These are phyloP conservation scores for Boletales sp. DNA, from an alignment of 768 basidiomycete species.

Conservation along the genomic window DNA sequence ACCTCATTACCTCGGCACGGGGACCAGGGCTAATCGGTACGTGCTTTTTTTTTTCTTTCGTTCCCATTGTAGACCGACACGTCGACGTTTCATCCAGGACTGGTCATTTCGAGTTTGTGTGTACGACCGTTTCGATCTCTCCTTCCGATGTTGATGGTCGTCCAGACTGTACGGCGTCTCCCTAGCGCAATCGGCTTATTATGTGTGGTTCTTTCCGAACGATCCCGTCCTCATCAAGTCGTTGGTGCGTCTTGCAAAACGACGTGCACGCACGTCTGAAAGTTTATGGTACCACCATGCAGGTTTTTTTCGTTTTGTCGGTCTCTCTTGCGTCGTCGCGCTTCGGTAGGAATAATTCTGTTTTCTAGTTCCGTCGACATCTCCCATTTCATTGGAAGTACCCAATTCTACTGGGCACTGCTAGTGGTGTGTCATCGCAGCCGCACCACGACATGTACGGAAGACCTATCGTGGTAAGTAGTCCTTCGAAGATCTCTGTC, in stretches of 20 bases:
- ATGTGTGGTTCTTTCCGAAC: background rate
- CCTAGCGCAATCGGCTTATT: too few relatives aligned
- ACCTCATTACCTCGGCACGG: too few relatives aligned
- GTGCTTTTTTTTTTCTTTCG: too few relatives aligned
- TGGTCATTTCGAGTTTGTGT: too few relatives aligned
- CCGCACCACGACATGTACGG: background rate
- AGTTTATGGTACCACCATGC: background rate
- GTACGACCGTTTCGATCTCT: too few relatives aligned
- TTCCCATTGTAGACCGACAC: too few relatives aligned
- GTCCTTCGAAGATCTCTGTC: background rate
- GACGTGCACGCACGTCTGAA: background rate
- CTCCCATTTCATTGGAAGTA: too few relatives aligned
- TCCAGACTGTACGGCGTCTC: too few relatives aligned
- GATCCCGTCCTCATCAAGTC: constrained; percentile 6
- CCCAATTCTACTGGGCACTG: constrained; percentile 4
- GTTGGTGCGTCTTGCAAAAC: constrained; percentile 3
- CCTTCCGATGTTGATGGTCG: too few relatives aligned
- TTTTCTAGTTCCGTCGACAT: constrained; percentile 6
- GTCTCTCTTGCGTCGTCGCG: background rate
- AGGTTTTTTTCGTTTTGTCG: constrained; percentile 13
- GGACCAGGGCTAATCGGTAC: too few relatives aligned
- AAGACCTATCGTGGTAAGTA: constrained; percentile 9
- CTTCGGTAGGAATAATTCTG: background rate
- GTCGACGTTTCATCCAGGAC: too few relatives aligned
- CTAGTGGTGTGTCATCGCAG: constrained; percentile 6